Base-by-base conservation (phyloP, 2,329 filamentous ascomycete species). In the Colletotrichum camelliae region DNA sequence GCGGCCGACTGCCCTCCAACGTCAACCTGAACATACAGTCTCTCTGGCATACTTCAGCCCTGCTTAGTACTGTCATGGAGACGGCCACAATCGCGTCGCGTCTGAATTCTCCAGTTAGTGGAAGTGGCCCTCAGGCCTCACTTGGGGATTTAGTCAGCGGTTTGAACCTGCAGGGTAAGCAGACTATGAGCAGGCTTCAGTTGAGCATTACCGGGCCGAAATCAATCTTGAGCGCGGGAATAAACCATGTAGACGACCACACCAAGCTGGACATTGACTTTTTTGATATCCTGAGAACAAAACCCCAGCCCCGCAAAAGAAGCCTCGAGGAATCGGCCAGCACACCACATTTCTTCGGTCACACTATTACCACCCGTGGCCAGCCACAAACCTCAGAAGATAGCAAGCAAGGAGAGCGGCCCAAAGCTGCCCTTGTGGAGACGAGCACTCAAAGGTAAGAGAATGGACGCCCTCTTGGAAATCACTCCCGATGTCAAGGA, bases 31-130 rank as follows among this genome's bases (percentile, higher is more conserved):
- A 96, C 79, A 78, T 84, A 12, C 84, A 86, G 9, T 97, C 94
- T 0, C 86, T 89, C 72, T 99, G 97, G 97, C 93, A 97, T 80
- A 91, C 91, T 5, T 93, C 95, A 15, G 96, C 94, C 3, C 85
- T 98, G 16, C 89, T 98, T 77, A 91, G 92, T 16, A 89, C 94
- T 1, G 94, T 94, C 2, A 82, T 98, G 15, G 97, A 98, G 83
- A 95, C 92, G 29, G 91, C 94, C 39, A 95, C 94, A 1, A 85
- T 98, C 16, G 94, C 95, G 8, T 93, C 95, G 1, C 91, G 96
- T 4, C 85, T 98, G 35, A 89, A 88, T 35, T 83, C 88, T 13
- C 83, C 83, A 5, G 83, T 79, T 77, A 87, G 18, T 31, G 58
- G 72, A 7, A 65, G 82, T 79, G 85, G 72, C 6, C 78, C 79